Evolutionary conservation across 2,329 filamentous ascomycete species (phyloP), one percentile per base, ranked within the genome.

Genomic region (Sarocladium strictum): DNA sequence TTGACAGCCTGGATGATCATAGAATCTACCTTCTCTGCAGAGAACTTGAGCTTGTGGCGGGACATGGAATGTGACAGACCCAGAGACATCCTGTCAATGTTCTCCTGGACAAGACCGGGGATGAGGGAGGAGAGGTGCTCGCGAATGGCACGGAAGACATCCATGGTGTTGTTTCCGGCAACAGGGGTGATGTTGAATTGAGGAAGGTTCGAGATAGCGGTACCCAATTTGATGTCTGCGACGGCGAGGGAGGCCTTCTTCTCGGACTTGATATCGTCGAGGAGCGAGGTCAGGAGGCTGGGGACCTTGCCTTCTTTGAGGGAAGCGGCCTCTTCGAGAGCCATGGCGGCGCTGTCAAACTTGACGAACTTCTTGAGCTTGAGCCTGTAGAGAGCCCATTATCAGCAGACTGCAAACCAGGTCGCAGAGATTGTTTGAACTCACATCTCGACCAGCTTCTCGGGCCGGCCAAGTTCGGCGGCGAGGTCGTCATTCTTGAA

Each of bases 1-100:
- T 88, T 87, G 68, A 99, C 94, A 55, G 92, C 92, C 76, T 99
- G 94, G 56, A 99, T 92, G 67, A 99, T 96, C 94, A 99, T 99
- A 53, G 94, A 94, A 69, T 99, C 94, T 62, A 99, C 93, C 80
- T 99, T 99, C 69, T 99, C 92, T 55, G 93, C 88, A 9, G 90
- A 96, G 76, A 99, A 99, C 79, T 97, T 97, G 67, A 99, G 85
- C 81, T 96, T 97, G 77, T 99, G 92, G 60, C 92, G 87, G 49
- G 93, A 96, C 66, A 99, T 86, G 55, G 92, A 97, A 77, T 99
- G 94, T 33, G 93, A 96, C 52, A 99, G 86, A 84, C 94, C 94
- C 57, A 99, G 83, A 23, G 90, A 87, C 89, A 97, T 97, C 65
- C 91, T 94, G 67, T 90, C 87, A 68, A 97, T 84, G 68, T 94